Percentiles rank a stretch among this genome's conserved stretches.
These are phyloP conservation scores for Coemansia sp. DNA, from an alignment of 192 early-diverging fungal species.

Conservation along the genomic window DNA sequence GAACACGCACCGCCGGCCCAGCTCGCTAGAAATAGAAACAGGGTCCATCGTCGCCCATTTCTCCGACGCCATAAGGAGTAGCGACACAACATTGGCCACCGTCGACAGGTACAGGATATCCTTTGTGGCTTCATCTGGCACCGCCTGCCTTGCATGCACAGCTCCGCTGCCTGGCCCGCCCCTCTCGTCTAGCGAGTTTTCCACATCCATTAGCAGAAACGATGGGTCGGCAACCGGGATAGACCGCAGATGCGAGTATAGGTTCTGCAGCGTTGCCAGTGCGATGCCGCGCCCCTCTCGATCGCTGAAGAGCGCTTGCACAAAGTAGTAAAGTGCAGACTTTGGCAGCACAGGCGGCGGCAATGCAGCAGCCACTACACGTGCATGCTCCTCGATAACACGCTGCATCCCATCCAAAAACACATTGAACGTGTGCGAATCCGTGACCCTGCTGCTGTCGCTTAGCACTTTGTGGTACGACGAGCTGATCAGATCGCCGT, in stretches of 20 bases:
- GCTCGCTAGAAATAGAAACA: slow-evolving; percentile 16
- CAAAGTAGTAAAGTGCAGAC: slow-evolving; percentile 33
- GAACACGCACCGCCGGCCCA: slow-evolving; percentile 45
- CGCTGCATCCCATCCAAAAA: slow-evolving; percentile 28
- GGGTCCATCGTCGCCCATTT: slow-evolving; percentile 31
- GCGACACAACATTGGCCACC: slow-evolving; percentile 36
- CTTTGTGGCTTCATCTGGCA: slow-evolving; percentile 42
- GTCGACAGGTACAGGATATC: slow-evolving; percentile 46
- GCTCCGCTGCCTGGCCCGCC: background rate
- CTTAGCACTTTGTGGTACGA: slow-evolving; percentile 8
- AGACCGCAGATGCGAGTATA: slow-evolving; percentile 26
- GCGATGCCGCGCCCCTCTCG: slow-evolving; percentile 15
- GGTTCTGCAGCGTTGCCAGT: slow-evolving; percentile 18
- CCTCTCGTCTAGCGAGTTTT: background rate
- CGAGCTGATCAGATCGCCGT: background rate
- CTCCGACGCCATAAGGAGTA: slow-evolving; percentile 28
- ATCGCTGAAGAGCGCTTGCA: slow-evolving; percentile 28
- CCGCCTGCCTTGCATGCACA: slow-evolving; percentile 7
- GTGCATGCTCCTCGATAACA: slow-evolving; percentile 35
- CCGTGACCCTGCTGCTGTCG: background rate
- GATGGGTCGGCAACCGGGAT: slow-evolving; percentile 22
- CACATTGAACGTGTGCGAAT: slow-evolving; percentile 34
- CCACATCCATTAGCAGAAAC: background rate
- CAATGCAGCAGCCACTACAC: slow-evolving; percentile 21
- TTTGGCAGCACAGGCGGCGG: slow-evolving; percentile 16